A percentile compares a stretch with the other conserved stretches of the same genome.
These are phyloP conservation scores for Forsythia suspensa DNA, from an alignment of 257 asterid genomes.

Conservation along the genomic window DNA sequence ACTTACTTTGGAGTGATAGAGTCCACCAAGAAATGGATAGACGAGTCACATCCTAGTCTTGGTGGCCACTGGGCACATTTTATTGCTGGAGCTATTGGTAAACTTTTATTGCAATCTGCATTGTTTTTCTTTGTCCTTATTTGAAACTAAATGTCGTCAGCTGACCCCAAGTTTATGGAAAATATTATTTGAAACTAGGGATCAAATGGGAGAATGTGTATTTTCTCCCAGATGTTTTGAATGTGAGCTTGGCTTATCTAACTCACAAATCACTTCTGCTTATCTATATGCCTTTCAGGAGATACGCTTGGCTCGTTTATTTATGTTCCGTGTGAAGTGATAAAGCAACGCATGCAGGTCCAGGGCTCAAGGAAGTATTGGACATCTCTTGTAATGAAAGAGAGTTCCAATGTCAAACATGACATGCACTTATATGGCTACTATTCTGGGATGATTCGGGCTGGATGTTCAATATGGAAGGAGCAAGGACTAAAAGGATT, in stretches of 20 bases:
- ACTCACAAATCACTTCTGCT: conserved; percentile 5
- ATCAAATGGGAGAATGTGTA: not conserved
- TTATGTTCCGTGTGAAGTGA: conserved; percentile 86
- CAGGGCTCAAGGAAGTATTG: conserved; percentile 80
- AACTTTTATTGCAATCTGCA: not conserved
- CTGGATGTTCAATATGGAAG: conserved; percentile 83
- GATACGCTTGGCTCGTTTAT: conserved; percentile 79
- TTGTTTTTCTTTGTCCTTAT: not conserved
- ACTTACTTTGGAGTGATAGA: conserved; percentile 85
- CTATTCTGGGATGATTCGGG: conserved; percentile 80
- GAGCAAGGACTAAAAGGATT: conserved; percentile 79
- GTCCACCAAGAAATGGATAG: conserved; percentile 83
- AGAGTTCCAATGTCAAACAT: conserved; percentile 39
- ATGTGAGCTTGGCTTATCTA: conserved; percentile 2
- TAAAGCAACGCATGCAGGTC: conserved; percentile 88
- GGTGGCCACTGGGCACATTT: conserved; percentile 78
- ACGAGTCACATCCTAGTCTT: conserved; percentile 55
- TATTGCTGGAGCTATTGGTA: conserved; percentile 80
- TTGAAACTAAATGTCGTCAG: not conserved
- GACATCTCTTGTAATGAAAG: conserved; percentile 56
- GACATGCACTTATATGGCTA: conserved; percentile 58
- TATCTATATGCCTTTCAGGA: conserved; percentile 45
- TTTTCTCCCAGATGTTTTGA: not conserved
- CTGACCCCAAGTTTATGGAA: not conserved
- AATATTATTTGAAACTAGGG: not conserved